phyloP scores from a whole-genome alignment of 495 filamentous ascomycete species.

The Lindgomyces ingoldianus region DNA sequence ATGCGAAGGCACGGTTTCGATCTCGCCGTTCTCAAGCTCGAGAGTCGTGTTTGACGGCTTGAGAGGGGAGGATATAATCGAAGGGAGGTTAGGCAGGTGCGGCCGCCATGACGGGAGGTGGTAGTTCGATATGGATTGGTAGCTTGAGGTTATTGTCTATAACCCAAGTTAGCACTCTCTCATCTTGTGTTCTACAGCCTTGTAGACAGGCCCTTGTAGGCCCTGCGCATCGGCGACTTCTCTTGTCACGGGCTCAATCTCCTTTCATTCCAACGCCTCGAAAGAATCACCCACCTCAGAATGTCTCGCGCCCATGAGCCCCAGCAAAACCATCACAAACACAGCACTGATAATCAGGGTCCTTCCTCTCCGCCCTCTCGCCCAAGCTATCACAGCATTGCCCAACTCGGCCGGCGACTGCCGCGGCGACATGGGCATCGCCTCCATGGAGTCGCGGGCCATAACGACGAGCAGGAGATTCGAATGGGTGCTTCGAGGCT shows the following conservation, averaged over 20 bases:
- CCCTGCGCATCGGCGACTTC: too few relatives aligned
- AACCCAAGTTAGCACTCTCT: conserved; percentile 1
- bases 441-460: conserved; percentile 24
- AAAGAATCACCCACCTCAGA: conserved; percentile 29
- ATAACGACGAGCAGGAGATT: not conserved
- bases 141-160: conserved; percentile 29
- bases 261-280: too few relatives aligned
- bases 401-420: conserved; percentile 15
- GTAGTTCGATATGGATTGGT: conserved; percentile 30
- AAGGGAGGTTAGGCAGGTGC: conserved; percentile 19
- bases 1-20: conserved; percentile 39
- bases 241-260: too few relatives aligned
- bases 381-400: conserved; percentile 23
- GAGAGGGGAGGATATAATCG: conserved; percentile 20
- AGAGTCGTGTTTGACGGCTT: conserved; percentile 32
- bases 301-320: conserved; percentile 15
- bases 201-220: too few relatives aligned
- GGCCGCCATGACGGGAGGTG: conserved; percentile 35
- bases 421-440: conserved; percentile 28
- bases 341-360: conserved; percentile 23
- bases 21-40: conserved; percentile 29
- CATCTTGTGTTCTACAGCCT: too few relatives aligned
- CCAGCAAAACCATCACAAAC: conserved; percentile 27
- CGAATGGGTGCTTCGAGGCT: not conserved
- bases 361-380: conserved; percentile 30